Evolutionary conservation across 352 stramenopile genomes (phyloP), one percentile per base, ranked within the genome.

Genomic region (Globisporangium echinulatum): DNA sequence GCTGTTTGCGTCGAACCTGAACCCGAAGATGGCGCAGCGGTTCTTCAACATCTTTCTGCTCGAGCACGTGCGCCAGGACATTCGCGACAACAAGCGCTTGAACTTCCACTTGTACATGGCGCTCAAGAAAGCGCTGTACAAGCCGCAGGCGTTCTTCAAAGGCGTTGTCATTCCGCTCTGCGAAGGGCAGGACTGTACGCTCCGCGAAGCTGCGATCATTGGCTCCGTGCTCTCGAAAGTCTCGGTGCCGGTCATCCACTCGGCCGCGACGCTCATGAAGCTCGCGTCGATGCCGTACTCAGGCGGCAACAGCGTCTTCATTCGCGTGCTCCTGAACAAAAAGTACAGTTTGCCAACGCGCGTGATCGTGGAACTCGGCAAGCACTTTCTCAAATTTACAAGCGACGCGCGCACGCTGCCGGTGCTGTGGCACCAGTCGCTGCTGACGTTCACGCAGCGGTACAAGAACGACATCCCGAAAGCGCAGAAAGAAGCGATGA

Each of bases 101-200:
- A 99, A 99, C 78, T 99, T 99, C 75, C 97, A 99, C 74, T 86
- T 99, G 61, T 99, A 99, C 82, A 97, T 97, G 83, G 87, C 96
- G 40, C 75, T 99, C 39, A 99, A 99, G 77, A 99, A 99, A 74
- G 90, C 91, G 54, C 79, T 99, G 43, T 99, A 99, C 86, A 99
- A 99, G 75, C 97, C 98, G 10, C 96, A 98, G 52, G 97, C 98
- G 19, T 99, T 99, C 66, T 99, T 99, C 85, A 99, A 99, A 72
- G 98, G 97, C 14, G 98, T 99, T 66, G 87, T 99, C 43, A 88
- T 99, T 51, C 98, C 98, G 17, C 80, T 99, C 1, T 98, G 91
- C 53, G 90, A 98, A 63, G 87, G 88, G 63, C 76, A 81, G 49
- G 88, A 98, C 70, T 99, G 97, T 72, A 99, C 97, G 10, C 79